Evolutionary conservation across 164 flowering plant genomes (phyloP).

Genomic region (Vitis cinerea): DNA sequence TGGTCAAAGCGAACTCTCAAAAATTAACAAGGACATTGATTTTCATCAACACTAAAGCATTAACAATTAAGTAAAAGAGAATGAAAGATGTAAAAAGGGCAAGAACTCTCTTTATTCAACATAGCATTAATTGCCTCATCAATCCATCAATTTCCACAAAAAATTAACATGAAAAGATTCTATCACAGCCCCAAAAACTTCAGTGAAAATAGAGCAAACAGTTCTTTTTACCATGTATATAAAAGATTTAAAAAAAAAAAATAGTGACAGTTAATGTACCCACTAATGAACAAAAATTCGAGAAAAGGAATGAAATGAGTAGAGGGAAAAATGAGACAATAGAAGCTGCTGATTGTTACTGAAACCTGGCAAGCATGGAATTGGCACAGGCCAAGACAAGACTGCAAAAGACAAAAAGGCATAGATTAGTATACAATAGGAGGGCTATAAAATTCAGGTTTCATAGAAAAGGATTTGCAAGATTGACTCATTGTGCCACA

Average conservation of each 20-base stretch:
- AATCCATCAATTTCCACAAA: slow-evolving; percentile 1
- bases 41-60: too few relatives aligned
- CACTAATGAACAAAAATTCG: background rate
- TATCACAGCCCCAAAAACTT: background rate
- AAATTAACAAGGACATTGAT: background rate
- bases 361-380: background rate
- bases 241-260: too few relatives aligned
- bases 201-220: background rate
- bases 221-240: too few relatives aligned
- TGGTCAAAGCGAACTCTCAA: background rate
- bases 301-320: background rate
- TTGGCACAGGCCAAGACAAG: background rate
- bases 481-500: too few relatives aligned
- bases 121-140: slow-evolving; percentile 1
- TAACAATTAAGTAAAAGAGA: too few relatives aligned
- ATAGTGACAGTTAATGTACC: background rate
- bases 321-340: background rate
- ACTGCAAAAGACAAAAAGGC: slow-evolving; percentile 5
- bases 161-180: background rate
- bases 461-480: background rate
- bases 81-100: background rate
- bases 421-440: background rate
- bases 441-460: too few relatives aligned
- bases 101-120: background rate
- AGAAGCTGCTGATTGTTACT: background rate